Conservation (phyloP, 208 protist species). For the Leishmania turanica region DNA sequence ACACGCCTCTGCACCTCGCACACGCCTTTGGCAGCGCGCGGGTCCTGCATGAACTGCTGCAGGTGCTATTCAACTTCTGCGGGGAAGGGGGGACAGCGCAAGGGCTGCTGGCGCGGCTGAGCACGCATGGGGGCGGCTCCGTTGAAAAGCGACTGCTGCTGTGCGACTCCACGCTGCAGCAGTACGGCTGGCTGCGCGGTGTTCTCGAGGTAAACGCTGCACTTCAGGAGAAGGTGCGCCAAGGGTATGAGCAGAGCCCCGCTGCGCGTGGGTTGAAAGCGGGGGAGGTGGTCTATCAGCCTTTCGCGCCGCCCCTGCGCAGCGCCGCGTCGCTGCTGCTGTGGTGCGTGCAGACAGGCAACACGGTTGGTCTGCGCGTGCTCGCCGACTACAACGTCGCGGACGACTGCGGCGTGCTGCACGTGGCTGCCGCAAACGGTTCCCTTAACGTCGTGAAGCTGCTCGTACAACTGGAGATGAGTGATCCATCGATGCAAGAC, state of each 20-base stretch:
- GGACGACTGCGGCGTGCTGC: constrained; percentile 69
- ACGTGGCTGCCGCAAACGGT: constrained; percentile 60
- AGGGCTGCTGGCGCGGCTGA: constrained; percentile 16
- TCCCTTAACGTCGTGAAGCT: constrained; percentile 56
- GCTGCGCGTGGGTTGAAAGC: constrained; percentile 18
- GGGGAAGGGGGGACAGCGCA: constrained; percentile 9
- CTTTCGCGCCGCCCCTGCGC: constrained; percentile 22
- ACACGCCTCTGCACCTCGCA: constrained; percentile 71
- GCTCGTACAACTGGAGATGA: constrained; percentile 75
- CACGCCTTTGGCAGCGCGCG: constrained; percentile 62
- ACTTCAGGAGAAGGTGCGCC: constrained; percentile 38
- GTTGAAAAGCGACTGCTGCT: constrained; percentile 40
- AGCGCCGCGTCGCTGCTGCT: constrained; percentile 35
- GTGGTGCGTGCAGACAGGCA: constrained; percentile 72
- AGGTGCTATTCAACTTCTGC: constrained; percentile 31
- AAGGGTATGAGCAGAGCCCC: constrained; percentile 22
- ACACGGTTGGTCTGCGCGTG: constrained; percentile 73
- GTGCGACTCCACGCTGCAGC: constrained; percentile 48
- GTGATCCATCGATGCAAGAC: constrained; percentile 35
- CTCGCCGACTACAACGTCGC: constrained; percentile 77
- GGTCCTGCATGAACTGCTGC: constrained; percentile 53
- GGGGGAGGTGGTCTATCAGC: constrained; percentile 37
- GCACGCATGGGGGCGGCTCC: constrained; percentile 9
- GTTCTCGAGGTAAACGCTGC: constrained; percentile 56
- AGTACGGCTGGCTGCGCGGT: constrained; percentile 69